These are phyloP conservation scores for Trypethelium eluteriae DNA, from an alignment of 495 filamentous ascomycete genomes.

Conservation along the genomic window DNA sequence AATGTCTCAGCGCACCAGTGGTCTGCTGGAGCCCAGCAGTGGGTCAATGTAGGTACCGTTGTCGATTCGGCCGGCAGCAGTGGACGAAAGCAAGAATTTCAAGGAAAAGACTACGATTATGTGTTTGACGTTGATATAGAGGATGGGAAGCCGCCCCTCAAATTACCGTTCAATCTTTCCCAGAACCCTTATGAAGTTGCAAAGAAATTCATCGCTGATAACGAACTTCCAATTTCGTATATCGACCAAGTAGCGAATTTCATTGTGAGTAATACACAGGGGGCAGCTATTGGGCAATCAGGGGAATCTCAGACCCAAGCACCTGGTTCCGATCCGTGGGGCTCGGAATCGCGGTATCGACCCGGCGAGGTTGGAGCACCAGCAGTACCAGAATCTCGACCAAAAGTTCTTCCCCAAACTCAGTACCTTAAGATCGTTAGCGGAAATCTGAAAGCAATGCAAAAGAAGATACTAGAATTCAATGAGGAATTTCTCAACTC, in stretches of 20 bases:
- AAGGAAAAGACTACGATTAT: conserved; percentile 89
- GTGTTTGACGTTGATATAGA: conserved; percentile 98
- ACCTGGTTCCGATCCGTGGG: conserved; percentile 62
- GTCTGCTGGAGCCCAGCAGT: conserved; percentile 50
- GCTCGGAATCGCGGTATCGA: conserved; percentile 66
- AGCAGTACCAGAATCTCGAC: conserved; percentile 36
- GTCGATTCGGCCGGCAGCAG: conserved; percentile 82
- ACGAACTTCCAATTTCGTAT: conserved; percentile 83
- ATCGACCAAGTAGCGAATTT: conserved; percentile 92
- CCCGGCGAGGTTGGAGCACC: conserved; percentile 53
- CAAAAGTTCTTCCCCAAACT: conserved; percentile 69
- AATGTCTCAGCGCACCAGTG: conserved; percentile 48
- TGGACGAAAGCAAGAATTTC: conserved; percentile 61
- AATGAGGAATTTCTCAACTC: conserved; percentile 59
- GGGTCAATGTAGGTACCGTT: conserved; percentile 86
- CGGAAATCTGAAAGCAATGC: conserved; percentile 55
- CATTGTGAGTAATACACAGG: conserved; percentile 82
- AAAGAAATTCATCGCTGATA: conserved; percentile 81
- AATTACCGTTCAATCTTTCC: conserved; percentile 84
- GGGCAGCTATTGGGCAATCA: conserved; percentile 64
- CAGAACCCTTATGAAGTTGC: conserved; percentile 92
- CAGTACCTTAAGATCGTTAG: conserved; percentile 67
- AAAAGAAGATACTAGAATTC: conserved; percentile 65
- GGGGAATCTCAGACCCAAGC: conserved; percentile 30
- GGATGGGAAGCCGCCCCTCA: conserved; percentile 87